Evolutionary conservation across 352 stramenopile genomes (phyloP).

Genomic region (Pythium brassicae): DNA sequence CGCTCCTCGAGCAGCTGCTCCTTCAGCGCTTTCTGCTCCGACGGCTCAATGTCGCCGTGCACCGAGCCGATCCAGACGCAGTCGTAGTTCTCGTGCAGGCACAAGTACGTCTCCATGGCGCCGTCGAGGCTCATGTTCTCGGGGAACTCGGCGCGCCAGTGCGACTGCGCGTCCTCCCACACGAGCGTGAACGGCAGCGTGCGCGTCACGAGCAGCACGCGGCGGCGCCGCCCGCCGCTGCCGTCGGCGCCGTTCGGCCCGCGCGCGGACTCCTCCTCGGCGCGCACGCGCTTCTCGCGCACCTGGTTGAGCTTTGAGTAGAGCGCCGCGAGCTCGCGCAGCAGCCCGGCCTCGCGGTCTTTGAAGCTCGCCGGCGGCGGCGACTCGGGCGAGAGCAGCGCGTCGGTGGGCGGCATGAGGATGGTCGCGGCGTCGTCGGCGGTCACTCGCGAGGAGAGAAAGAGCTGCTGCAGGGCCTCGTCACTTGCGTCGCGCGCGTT

Average conservation of each 20-base stretch:
- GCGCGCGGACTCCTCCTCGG: slow-evolving; percentile 44
- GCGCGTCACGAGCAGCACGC: slow-evolving; percentile 73
- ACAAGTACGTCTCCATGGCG: slow-evolving; percentile 75
- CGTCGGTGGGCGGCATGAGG: background rate
- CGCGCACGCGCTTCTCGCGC: slow-evolving; percentile 70
- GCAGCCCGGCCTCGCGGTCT: slow-evolving; percentile 61
- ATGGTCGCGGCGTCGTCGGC: too few relatives aligned
- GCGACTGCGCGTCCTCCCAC: slow-evolving; percentile 72
- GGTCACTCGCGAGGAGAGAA: too few relatives aligned
- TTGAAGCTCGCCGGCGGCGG: slow-evolving; percentile 35
- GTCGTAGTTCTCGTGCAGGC: slow-evolving; percentile 74
- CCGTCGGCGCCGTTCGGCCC: slow-evolving; percentile 15
- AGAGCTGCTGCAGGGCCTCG: too few relatives aligned
- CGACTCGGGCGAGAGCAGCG: background rate
- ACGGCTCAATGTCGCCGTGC: slow-evolving; percentile 73
- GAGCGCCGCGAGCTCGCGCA: slow-evolving; percentile 64
- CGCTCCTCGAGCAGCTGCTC: slow-evolving; percentile 88
- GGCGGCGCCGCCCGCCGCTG: slow-evolving; percentile 28
- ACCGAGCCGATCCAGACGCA: slow-evolving; percentile 84
- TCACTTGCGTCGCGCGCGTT: too few relatives aligned
- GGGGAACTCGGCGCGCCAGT: slow-evolving; percentile 79
- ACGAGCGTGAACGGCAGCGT: slow-evolving; percentile 75
- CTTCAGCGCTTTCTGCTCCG: slow-evolving; percentile 76
- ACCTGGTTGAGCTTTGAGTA: slow-evolving; percentile 84
- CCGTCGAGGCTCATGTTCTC: slow-evolving; percentile 68